Percentiles rank a stretch among this genome's conserved stretches.
These are phyloP conservation scores for Pythium folliculosum DNA, from an alignment of 352 stramenopile species.

Conservation along the genomic window DNA sequence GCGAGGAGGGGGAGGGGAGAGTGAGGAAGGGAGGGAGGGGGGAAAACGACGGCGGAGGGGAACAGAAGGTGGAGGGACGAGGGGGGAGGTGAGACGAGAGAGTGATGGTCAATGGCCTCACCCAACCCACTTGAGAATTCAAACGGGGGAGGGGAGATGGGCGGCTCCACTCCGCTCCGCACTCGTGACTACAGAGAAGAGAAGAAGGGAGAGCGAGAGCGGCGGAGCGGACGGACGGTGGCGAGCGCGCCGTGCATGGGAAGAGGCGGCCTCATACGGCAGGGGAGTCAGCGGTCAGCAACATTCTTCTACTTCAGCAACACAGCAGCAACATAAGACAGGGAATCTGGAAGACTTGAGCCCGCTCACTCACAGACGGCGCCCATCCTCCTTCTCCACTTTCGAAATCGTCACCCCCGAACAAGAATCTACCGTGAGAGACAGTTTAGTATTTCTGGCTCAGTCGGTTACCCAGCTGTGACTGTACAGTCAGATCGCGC, in stretches of 20 bases:
- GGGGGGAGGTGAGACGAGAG: constrained; percentile 8
- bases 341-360: constrained; percentile 10
- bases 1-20: constrained; percentile 12
- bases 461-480: neutral
- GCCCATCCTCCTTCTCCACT: constrained; percentile 9
- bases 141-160: constrained; percentile 30
- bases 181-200: constrained; percentile 26
- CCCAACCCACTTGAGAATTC: constrained; percentile 41
- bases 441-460: constrained; percentile 21
- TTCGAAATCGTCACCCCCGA: constrained; percentile 23
- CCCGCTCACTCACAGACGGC: neutral
- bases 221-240: constrained; percentile 21
- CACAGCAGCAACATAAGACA: constrained; percentile 13
- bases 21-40: constrained; percentile 28
- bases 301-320: constrained; percentile 13
- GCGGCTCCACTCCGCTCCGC: too few relatives aligned
- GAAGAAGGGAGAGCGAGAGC: constrained; percentile 15
- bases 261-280: constrained; percentile 8
- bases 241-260: constrained; percentile 14
- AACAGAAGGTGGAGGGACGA: constrained; percentile 18
- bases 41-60: constrained; percentile 15
- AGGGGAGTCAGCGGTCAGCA: constrained; percentile 14
- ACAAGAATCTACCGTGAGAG: constrained; percentile 10
- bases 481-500: constrained; percentile 3
- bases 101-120: constrained; percentile 31